Base-by-base conservation (phyloP, 441 rosid genomes). In the Erodium trifolium region DNA sequence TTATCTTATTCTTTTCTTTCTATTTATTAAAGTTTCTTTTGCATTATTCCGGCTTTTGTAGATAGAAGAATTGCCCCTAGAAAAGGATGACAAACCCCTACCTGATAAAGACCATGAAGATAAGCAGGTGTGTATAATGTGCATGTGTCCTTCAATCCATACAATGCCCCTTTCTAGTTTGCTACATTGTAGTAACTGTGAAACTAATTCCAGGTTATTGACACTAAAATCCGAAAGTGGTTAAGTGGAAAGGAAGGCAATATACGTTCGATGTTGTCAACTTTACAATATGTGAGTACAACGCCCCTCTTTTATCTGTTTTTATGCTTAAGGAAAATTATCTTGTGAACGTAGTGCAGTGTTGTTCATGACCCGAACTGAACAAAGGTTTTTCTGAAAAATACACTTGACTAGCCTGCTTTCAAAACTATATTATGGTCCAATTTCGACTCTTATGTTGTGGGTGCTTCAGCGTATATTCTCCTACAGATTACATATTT, bases 221-320 rank as follows among this genome's bases (percentile, higher is more conserved):
- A 88, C 78, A 82, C 80, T 68, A 81, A 86, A 79, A 88, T 92
- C 68, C 85, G 74, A 17, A 81, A 83, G 37, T 94, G 99, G 98
- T 90, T 88, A 27, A 71, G 72, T n/a, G 98, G 97, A 62, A 94
- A 87, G 83, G 90, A 84, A 60, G 88, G 93, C 73, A 94, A 92
- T 79, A 88, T 94, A 67, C 92, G 98, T 53, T 88, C 99, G 29
- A 88, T 94, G 43, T 76, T 94, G 79, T 92, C 99, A 49, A 94
- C 96, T 5, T 75, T 94, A 75, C 98, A 90, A 70, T 90, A 84
- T 78, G 99, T 91, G 81, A 88, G 98, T 80, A 63, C 34, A 29
- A n/a, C 8, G 27, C 43, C 45, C 19, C 5, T 31, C 12, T 65
- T 59, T 66, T 31, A 45, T 5, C 57, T 47, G n/a, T 67, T 55